phyloP scores from a whole-genome alignment of 2,329 filamentous ascomycete genomes.

The Hypocreales sp. region DNA sequence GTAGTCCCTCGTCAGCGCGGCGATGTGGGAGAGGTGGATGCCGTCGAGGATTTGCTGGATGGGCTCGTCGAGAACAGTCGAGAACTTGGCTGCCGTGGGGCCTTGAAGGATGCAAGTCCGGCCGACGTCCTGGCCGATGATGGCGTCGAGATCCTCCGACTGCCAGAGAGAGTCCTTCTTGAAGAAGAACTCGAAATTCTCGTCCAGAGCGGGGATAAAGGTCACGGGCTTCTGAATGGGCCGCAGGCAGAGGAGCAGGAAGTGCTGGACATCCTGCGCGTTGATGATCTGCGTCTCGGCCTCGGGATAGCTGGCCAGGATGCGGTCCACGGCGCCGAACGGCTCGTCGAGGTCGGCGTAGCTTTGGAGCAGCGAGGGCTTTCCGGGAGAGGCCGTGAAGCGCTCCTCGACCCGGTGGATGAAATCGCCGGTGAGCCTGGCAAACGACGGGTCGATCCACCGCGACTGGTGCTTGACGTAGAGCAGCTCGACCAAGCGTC shows the following conservation, averaged over 20 bases:
- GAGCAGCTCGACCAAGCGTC: conserved; percentile 76
- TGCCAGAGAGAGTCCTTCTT: conserved; percentile 99
- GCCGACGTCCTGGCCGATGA: conserved; percentile 90
- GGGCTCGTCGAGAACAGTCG: conserved; percentile 78
- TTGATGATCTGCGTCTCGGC: conserved; percentile 87
- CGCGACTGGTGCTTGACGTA: conserved; percentile 82
- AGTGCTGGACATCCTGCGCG: conserved; percentile 95
- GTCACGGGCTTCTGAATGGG: conserved; percentile 91
- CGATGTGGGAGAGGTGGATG: conserved; percentile 80
- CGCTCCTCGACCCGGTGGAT: conserved; percentile 95
- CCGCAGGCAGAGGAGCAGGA: conserved; percentile 81
- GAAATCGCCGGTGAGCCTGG: conserved; percentile 79
- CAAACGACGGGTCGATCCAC: conserved; percentile 81
- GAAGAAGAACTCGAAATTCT: conserved; percentile 98
- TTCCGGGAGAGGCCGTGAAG: conserved; percentile 58
- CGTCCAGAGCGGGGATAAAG: conserved; percentile 88
- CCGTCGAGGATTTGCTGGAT: conserved; percentile 88
- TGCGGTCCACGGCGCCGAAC: conserved; percentile 60
- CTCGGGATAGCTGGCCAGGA: conserved; percentile 72
- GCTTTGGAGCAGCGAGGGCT: conserved; percentile 73
- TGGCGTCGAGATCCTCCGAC: conserved; percentile 90
- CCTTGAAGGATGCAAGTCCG: conserved; percentile 94
- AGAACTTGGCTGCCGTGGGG: conserved; percentile 82
- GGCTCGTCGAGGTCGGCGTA: conserved; percentile 79
- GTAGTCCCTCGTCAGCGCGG: conserved; percentile 60